These are phyloP conservation scores for Elongisporangium prolatum DNA, from an alignment of 352 stramenopile species.

Conservation along the genomic window DNA sequence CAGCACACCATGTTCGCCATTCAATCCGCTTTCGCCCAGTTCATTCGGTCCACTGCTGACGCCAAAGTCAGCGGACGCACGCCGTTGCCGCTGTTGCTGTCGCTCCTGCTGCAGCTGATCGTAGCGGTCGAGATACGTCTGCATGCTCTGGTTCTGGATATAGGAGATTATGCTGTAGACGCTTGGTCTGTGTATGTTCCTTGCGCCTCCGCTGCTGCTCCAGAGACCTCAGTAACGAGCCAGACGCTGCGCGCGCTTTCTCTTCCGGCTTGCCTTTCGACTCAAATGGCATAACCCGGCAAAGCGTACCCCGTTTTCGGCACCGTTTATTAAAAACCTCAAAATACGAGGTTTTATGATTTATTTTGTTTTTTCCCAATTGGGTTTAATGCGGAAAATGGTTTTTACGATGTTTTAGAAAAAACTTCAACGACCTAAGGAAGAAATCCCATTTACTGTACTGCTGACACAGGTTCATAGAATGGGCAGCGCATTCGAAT, in stretches of 20 bases:
- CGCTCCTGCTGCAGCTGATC: constrained; percentile 46
- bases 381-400: not conserved
- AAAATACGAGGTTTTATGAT: not conserved
- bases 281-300: not conserved
- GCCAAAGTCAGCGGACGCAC: constrained; percentile 10
- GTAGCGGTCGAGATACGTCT: constrained; percentile 46
- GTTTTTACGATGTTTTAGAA: not conserved
- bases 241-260: not conserved
- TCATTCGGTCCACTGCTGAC: constrained; percentile 4
- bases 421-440: not conserved
- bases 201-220: not conserved
- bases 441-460: not conserved
- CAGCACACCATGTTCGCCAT: not conserved
- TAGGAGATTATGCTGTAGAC: not conserved
- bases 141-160: constrained; percentile 9
- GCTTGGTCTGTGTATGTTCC: not conserved
- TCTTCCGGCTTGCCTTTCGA: not conserved
- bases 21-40: not conserved
- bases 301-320: not conserved
- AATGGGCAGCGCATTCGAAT: not conserved
- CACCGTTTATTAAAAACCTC: not conserved
- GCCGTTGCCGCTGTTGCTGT: constrained; percentile 14
- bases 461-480: not conserved
- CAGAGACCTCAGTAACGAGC: not conserved
- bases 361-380: not conserved